phyloP scores from a whole-genome alignment of 176 grass and related monocot species.

The Poa pratensis region DNA sequence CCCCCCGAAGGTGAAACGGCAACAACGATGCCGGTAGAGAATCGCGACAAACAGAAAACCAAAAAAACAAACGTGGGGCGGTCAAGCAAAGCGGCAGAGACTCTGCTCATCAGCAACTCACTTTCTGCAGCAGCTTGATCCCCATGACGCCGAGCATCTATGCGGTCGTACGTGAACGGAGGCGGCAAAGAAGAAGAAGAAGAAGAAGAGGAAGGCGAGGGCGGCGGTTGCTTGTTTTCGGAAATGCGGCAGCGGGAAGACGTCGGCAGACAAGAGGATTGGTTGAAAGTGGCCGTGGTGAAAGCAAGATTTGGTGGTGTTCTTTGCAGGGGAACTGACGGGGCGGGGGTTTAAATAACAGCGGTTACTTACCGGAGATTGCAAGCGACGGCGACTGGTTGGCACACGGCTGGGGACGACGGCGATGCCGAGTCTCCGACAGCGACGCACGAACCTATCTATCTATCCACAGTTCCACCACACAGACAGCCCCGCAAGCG shows the following conservation, averaged over 20 bases:
- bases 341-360: background rate
- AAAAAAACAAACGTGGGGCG: background rate
- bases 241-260: background rate
- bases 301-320: background rate
- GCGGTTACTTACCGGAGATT: conserved; percentile 42
- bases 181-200: background rate
- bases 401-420: background rate
- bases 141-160: background rate
- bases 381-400: conserved; percentile 24
- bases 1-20: background rate
- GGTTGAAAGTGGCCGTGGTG: background rate
- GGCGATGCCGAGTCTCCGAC: background rate
- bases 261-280: background rate
- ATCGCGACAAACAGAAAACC: background rate
- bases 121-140: background rate
- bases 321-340: background rate
- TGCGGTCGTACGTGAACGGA: background rate
- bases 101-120: background rate
- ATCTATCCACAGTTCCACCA: background rate
- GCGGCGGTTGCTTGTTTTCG: background rate
- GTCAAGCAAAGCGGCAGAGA: background rate
- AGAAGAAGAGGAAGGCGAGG: background rate
- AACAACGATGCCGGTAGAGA: background rate
- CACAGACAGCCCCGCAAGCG: background rate
- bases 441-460: conserved; percentile 4